Evolutionary conservation across 169 alveolate species (phyloP).

Genomic region (Plasmodium chabaudi): DNA sequence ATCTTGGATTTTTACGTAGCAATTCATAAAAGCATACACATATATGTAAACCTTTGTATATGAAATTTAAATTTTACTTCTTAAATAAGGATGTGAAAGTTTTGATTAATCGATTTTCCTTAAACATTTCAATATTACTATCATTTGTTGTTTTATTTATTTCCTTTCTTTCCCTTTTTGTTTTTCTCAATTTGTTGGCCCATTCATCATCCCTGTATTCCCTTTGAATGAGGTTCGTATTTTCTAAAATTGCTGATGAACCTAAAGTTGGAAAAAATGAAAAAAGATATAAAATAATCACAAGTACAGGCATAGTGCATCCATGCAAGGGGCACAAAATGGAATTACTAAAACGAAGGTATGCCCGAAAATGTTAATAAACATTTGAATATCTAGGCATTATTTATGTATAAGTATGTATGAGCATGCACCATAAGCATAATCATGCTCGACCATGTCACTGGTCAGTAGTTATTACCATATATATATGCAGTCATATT

Average conservation of each 20-base stretch:
- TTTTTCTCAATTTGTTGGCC: constrained; percentile 50
- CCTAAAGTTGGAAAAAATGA: constrained; percentile 16
- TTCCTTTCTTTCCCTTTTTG: constrained; percentile 33
- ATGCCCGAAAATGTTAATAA: no score
- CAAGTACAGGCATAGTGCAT: no score
- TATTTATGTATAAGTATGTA: no score
- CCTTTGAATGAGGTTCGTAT: constrained; percentile 38
- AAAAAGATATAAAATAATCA: neutral
- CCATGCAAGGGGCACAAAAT: no score
- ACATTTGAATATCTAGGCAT: no score
- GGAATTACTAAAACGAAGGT: no score
- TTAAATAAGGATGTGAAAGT: constrained; percentile 55
- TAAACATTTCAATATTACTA: neutral
- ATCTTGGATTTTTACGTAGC: no score
- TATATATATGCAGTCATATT: constrained; percentile 67
- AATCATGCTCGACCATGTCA: no score
- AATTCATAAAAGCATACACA: neutral
- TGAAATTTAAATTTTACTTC: constrained; percentile 5
- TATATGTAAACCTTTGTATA: constrained; percentile 3
- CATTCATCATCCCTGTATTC: constrained; percentile 66
- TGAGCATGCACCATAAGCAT: no score
- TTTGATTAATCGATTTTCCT: constrained; percentile 17
- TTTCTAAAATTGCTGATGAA: constrained; percentile 29
- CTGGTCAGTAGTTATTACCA: constrained; percentile 11
- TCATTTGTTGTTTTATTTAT: neutral